A percentile compares a stretch with the other conserved stretches of the same genome.
phyloP scores from a whole-genome alignment of 225 moss, liverwort and hornwort genomes.

The Thuidium tamariscinum region DNA sequence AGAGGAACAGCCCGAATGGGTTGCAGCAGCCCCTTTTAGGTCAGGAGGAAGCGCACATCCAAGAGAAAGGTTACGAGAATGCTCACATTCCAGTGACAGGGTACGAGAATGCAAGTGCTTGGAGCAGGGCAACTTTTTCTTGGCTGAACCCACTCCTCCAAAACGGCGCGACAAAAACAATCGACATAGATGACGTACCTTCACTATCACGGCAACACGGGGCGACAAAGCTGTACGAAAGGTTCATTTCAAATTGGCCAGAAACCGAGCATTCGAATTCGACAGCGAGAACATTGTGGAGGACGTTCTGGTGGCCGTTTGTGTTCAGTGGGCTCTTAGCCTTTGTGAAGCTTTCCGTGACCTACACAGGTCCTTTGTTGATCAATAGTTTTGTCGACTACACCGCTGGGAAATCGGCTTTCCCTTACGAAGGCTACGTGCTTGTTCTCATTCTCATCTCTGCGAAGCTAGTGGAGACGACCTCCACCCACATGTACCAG shows the following conservation, averaged over 20 bases:
- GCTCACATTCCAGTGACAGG: constrained; percentile 4
- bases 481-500: constrained; percentile 45
- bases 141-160: constrained; percentile 55
- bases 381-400: constrained; percentile 70
- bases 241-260: constrained; percentile 61
- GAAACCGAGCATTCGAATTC: constrained; percentile 29
- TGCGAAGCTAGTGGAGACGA: constrained; percentile 40
- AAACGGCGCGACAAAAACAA: constrained; percentile 11
- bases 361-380: constrained; percentile 63
- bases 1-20: not conserved
- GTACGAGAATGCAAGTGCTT: constrained; percentile 45
- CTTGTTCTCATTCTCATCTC: constrained; percentile 44
- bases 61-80: constrained; percentile 30
- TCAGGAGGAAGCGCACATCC: not conserved
- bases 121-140: constrained; percentile 31
- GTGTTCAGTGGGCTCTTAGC: constrained; percentile 5
- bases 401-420: constrained; percentile 29
- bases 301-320: constrained; percentile 57
- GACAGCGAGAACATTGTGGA: constrained; percentile 31
- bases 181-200: constrained; percentile 60
- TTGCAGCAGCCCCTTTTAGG: constrained; percentile 19
- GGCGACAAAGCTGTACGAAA: constrained; percentile 32
- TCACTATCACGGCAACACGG: constrained; percentile 37
- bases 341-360: constrained; percentile 44
- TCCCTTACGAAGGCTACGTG: constrained; percentile 58